phyloP scores from a whole-genome alignment of 805 yeast genomes.

The Komagataella pastoris region DNA sequence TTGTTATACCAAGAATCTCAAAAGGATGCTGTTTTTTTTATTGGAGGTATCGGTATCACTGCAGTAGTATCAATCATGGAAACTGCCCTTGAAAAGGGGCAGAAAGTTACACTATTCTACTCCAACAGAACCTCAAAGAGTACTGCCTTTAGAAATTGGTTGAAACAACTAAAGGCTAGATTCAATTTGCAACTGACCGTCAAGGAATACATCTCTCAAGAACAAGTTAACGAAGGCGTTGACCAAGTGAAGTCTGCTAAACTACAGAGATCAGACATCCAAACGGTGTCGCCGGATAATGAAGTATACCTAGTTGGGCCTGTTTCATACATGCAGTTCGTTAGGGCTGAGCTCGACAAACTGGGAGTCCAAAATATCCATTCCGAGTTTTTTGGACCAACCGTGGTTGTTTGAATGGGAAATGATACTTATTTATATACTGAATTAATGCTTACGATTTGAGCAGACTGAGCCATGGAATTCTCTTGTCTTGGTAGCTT shows the following conservation, averaged over 20 bases:
- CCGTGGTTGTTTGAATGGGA: constrained; percentile 7
- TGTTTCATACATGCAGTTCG: constrained; percentile 16
- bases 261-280: constrained; percentile 11
- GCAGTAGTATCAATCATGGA: constrained; percentile 45
- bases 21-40: constrained; percentile 24
- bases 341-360: constrained; percentile 11
- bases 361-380: constrained; percentile 10
- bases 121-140: constrained; percentile 14
- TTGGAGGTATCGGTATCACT: constrained; percentile 61
- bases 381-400: constrained; percentile 22
- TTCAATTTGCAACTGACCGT: constrained; percentile 9
- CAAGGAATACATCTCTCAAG: constrained; percentile 12
- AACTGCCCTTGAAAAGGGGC: constrained; percentile 18
- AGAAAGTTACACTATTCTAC: constrained; percentile 19
- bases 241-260: constrained; percentile 5
- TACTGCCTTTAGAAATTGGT: constrained; percentile 15
- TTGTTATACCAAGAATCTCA: constrained; percentile 21
- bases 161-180: constrained; percentile 7
- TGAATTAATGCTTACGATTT: too few relatives aligned
- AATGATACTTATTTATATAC: background rate
- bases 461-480: background rate
- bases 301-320: constrained; percentile 24
- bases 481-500: background rate
- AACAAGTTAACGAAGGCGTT: background rate
- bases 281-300: constrained; percentile 7